phyloP scores from a whole-genome alignment of 116 monocot species.

The Phalaenopsis hybrid region DNA sequence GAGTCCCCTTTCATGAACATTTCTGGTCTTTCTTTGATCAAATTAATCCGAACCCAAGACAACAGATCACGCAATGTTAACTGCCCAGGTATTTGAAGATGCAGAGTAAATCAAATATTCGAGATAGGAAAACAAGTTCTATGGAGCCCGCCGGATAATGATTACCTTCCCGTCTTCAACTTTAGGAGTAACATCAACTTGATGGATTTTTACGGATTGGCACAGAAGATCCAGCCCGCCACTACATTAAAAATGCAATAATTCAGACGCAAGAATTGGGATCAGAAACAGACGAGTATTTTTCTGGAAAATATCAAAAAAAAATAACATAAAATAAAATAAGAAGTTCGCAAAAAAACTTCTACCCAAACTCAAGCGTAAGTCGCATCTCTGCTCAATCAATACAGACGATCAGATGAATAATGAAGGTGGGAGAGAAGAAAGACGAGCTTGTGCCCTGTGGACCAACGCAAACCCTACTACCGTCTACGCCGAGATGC shows the following conservation, averaged over 20 bases:
- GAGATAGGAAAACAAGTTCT: not conserved
- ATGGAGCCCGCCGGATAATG: not conserved
- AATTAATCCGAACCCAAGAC: conserved; percentile 55
- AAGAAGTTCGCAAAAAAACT: not conserved
- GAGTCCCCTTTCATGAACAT: conserved; percentile 92
- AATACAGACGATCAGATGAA: not conserved
- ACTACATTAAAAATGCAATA: conserved; percentile 24
- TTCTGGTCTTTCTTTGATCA: conserved; percentile 95
- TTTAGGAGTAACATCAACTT: conserved; percentile 50
- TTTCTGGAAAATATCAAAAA: not conserved
- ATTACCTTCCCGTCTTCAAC: conserved; percentile 44
- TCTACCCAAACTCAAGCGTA: conserved; percentile 43
- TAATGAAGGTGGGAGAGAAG: no score
- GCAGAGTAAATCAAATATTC: not conserved
- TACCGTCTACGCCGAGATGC: no score
- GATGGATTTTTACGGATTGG: conserved; percentile 54
- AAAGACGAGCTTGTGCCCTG: no score
- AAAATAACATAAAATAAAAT: not conserved
- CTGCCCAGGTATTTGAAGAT: conserved; percentile 18
- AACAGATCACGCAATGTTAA: conserved; percentile 59
- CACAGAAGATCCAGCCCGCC: conserved; percentile 90
- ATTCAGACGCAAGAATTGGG: not conserved
- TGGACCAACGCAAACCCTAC: no score
- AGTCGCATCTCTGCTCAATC: conserved; percentile 26
- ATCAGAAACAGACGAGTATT: not conserved